phyloP scores from a whole-genome alignment of 202 grass and related monocot species.

The Panicum virgatum region DNA sequence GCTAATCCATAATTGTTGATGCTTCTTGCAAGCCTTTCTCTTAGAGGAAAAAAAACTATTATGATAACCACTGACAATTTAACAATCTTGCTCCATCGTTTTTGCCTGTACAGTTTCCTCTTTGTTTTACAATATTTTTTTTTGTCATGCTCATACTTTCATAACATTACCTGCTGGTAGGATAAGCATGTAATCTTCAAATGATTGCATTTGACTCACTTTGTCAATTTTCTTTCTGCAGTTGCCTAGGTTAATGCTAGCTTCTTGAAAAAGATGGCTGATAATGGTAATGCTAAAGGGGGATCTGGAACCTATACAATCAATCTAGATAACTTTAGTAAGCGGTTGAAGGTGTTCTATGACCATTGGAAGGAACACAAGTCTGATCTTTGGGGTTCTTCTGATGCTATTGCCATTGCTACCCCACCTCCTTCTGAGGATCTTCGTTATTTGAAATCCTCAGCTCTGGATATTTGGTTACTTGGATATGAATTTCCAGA shows the following conservation, averaged over 20 bases:
- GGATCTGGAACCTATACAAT: constrained; percentile 47
- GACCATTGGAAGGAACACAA: constrained; percentile 59
- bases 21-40: not conserved
- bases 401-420: constrained; percentile 69
- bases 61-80: not conserved
- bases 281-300: constrained; percentile 34
- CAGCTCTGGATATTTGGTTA: constrained; percentile 73
- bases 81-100: not conserved
- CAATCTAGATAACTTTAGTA: constrained; percentile 69
- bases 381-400: constrained; percentile 64
- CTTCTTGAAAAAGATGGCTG: constrained; percentile 42
- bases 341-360: constrained; percentile 69
- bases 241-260: constrained; percentile 28
- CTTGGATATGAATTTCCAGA: constrained; percentile 87
- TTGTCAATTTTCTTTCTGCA: constrained; percentile 27
- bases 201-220: not conserved
- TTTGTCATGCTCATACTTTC: not conserved
- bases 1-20: constrained; percentile 1
- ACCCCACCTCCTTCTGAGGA: constrained; percentile 78
- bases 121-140: constrained; percentile 1
- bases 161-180: not conserved
- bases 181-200: not conserved
- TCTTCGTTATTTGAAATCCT: constrained; percentile 79
- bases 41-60: not conserved
- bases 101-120: not conserved